Evolutionary conservation across 768 basidiomycete species (phyloP), one percentile per base, ranked within the genome.

Genomic region (Termitomyces bulborhizus): DNA sequence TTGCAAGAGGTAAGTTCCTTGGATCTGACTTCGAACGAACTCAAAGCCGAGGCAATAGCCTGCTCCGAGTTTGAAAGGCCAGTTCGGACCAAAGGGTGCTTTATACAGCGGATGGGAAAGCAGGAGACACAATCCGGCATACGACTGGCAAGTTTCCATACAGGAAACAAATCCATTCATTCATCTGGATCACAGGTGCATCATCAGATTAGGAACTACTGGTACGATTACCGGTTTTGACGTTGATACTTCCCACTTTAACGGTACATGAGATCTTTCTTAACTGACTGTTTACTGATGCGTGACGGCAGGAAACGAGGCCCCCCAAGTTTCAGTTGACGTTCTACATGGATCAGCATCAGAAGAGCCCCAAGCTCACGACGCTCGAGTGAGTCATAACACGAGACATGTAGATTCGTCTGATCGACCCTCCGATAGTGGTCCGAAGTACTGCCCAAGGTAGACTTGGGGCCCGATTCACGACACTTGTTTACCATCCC

Each of bases 31-130:
- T 7, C 36, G 21, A 44, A 4, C 29, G 31, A 51, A 24, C 36
- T 45, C n/a, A 42, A 27, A 59, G 46, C 60, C 55, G 48, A 40
- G 24, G 26, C 12, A 18, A 41, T 57, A 97, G 94, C 89, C 95
- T 6, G 84, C 95, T 24, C 81, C 79, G 4, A 92, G 86, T 60
- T 71, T 97, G 66, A 94, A 95, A 69, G 97, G 97, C n/a, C 92
- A 94, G 62, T 99, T 94, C 63, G 96, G 96, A 6, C 90, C 93
- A 3, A 96, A 94, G 41, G 97, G 97, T 24, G 96, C 96, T 0
- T 71, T 98, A 24, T 98, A 79, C 69, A 91, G 87, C 60, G 97
- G 95, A 51, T 99, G 97, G 97, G 97, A 99, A 69, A 81, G 79
- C 27, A 76, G 93, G 41, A 74, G 97, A 61, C 97, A 99, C 69